Evolutionary conservation across 108 stramenopile genomes (phyloP), one percentile per base, ranked within the genome.

Genomic region (Poteriospumella lacustris): DNA sequence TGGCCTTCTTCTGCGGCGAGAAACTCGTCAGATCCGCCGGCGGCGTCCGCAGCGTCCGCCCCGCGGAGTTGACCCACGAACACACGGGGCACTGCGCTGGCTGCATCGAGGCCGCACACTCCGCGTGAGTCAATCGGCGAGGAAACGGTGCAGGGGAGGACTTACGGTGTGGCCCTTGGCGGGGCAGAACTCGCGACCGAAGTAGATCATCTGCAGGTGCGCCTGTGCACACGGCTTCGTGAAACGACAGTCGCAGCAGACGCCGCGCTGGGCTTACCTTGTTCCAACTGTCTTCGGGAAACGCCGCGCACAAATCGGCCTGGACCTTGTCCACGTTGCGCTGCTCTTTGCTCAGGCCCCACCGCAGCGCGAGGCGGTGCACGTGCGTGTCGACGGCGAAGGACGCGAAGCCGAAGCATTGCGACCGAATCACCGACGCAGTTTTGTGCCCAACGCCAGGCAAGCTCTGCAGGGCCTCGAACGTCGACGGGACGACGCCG

Each of bases 381-480:
- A 85, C 82, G 42, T 85, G 84, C 33, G 84, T 85, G 68, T 85
- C 84, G 24, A 85, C 84, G 5, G 84, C 79, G 12, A 85, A 83
- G 12, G 83, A 75, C 24, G 76, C 79, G 12, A 64, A 28, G 1
- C 79, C 76, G 73, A 85, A 85, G 1, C 79, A 76, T 42, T 81
- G 82, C 31, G 76, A 75, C 82, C 82, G 75, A 36, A 85, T 80
- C 33, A 85, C 84, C 0, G 84, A 83, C 1, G 84, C 84, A 12
- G 84, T 85, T 59, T 85, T 85, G 42, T 76, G 76, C 28, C 84
- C 84, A 9, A 68, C 76, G 3, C 70, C 76, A 36, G 42, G 42
- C 12, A 83, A 78, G 42, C 73, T 76, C 67, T 84, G 58, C 1
- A 84, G 82, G 12, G 78, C 82, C 43, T 83, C 80, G 5, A 76